phyloP scores from a whole-genome alignment of 2,329 filamentous ascomycete genomes.

The Monosporascus ibericus region DNA sequence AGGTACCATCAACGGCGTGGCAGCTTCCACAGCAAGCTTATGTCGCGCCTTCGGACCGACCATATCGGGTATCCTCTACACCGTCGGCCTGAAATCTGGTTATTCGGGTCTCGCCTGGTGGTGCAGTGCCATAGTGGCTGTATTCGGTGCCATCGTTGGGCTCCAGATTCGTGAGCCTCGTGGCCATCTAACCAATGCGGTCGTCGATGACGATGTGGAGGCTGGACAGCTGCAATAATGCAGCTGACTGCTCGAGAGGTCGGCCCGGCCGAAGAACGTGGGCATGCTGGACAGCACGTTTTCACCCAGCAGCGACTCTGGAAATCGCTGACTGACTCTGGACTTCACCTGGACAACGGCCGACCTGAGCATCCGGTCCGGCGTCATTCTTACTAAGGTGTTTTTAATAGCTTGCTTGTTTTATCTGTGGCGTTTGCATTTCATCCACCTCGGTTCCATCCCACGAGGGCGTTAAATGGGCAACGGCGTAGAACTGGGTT shows the following conservation, averaged over 20 bases:
- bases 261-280: neutral
- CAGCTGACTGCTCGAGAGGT: constrained; percentile 3
- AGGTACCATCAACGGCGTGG: constrained; percentile 87
- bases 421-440: constrained; percentile 7
- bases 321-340: neutral
- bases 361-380: neutral
- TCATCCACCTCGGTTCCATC: constrained; percentile 2
- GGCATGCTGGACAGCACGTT: neutral
- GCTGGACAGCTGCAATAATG: constrained; percentile 6
- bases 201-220: constrained; percentile 26
- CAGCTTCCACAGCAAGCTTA: constrained; percentile 83
- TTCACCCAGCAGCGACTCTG: neutral
- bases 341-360: neutral
- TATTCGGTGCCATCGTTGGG: constrained; percentile 68
- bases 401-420: constrained; percentile 16
- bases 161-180: constrained; percentile 66
- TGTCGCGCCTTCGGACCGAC: constrained; percentile 85
- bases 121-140: constrained; percentile 72
- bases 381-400: constrained; percentile 13
- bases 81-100: constrained; percentile 69
- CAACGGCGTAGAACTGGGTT: constrained; percentile 15
- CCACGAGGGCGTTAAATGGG: constrained; percentile 6
- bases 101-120: constrained; percentile 93
- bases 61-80: constrained; percentile 78
- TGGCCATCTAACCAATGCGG: constrained; percentile 34